Base-by-base conservation (phyloP, 2,329 filamentous ascomycete genomes). In the Aspergillus costaricaensis region DNA sequence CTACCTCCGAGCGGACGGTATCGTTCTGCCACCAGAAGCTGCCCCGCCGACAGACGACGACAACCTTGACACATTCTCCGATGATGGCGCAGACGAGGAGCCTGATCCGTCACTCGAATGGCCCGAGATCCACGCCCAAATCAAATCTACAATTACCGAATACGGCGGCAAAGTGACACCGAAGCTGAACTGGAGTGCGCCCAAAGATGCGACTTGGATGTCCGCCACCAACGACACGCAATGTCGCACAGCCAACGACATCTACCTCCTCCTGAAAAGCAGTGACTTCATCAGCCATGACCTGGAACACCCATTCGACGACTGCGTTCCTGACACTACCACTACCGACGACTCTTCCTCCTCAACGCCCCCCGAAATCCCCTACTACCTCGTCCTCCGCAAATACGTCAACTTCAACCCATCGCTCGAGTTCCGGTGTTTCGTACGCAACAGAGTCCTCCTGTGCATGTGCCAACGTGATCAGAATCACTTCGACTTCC, bases 101-200 rank as follows among this genome's bases (percentile, higher is more conserved):
- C 79, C 81, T 14, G 87, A 82, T 58, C 77, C 80, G 76, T 86
- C 85, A 1, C 72, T 73, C 30, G 75, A 80, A 51, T 88, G 86
- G 86, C 75, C 87, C 8, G 89, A 91, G 38, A 85, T 93, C 2
- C 95, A 99, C 76, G 81, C 87, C 48, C 78, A 85, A 59, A 92
- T 99, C 74, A 89, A 88, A 73, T 81, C 86, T 23, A 90, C 86
- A 44, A 97, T 99, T 63, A 77, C 82, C 12, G 90, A 93, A 68
- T 84, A 98, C 1, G 93, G 91, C 15, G 94, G 94, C 61, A 87
- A 88, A 62, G 93, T 96, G 8, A 88, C 90, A 1, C 95, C 95
- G 0, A 99, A 99, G 77, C 81, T 99, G 50, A 98, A 98, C 80
- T 99, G 95, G 95, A 97, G 93, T 5, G 89, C 92, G 4, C 95